Evolutionary conservation across 805 yeast genomes (phyloP).

Genomic region (Saccharomycopsis sp.): DNA sequence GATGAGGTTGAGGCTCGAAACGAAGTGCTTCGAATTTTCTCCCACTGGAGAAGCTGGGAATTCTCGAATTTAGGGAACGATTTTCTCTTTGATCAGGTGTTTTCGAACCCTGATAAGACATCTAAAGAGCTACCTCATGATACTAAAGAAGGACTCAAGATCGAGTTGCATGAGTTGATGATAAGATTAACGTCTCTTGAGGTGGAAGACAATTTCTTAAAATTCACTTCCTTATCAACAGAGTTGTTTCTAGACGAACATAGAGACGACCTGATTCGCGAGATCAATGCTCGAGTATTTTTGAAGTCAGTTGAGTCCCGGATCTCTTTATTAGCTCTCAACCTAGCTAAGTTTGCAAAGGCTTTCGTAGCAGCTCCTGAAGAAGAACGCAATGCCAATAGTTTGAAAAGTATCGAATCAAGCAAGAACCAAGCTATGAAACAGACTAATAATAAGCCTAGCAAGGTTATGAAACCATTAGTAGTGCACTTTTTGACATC

Average conservation of each 20-base stretch:
- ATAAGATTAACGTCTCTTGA: slow-evolving; percentile 26
- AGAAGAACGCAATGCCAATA: neutral
- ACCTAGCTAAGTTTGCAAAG: neutral
- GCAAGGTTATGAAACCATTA: neutral
- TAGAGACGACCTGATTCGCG: slow-evolving; percentile 4
- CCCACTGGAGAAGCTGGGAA: slow-evolving; percentile 91
- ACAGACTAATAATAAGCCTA: too few relatives aligned
- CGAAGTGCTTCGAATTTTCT: slow-evolving; percentile 52
- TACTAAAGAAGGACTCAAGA: neutral
- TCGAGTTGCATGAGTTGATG: slow-evolving; percentile 22
- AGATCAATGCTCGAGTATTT: slow-evolving; percentile 2
- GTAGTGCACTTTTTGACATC: neutral
- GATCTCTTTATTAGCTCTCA: neutral
- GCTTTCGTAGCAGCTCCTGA: neutral
- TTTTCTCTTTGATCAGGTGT: neutral
- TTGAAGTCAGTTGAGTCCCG: slow-evolving; percentile 3
- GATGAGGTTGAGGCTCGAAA: slow-evolving; percentile 48
- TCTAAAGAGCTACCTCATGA: neutral
- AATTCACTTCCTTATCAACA: neutral
- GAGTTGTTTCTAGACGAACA: slow-evolving; percentile 12
- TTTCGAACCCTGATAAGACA: neutral
- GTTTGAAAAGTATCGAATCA: neutral
- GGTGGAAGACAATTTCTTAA: slow-evolving; percentile 27
- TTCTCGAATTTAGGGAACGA: slow-evolving; percentile 43
- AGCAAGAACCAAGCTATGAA: too few relatives aligned